These are phyloP conservation scores for Prunus persica DNA, from an alignment of 306 rosid species.

Conservation along the genomic window Prunus_persica_NCBIv2 NC_034011.1:8297001-8297500, in stretches of 20 bases:
- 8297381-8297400: constrained; percentile 36
- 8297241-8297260: constrained; percentile 18
- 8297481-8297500: constrained; percentile 46
- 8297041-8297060: not conserved
- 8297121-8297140: not conserved
- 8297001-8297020: not conserved
- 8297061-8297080: not conserved
- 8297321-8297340: constrained; percentile 43
- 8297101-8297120: not conserved
- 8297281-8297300: constrained; percentile 23
- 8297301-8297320: constrained; percentile 45
- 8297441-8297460: constrained; percentile 87
- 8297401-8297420: constrained; percentile 42
- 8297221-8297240: constrained; percentile 8
- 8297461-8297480: constrained; percentile 81
- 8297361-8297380: constrained; percentile 47
- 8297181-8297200: constrained; percentile 17
- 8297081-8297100: not conserved
- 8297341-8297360: constrained; percentile 52
- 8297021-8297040: not conserved
- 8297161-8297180: not conserved
- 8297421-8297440: constrained; percentile 49
- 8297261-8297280: constrained; percentile 25
- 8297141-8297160: not conserved
- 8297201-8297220: constrained; percentile 18